Evolutionary conservation across 768 basidiomycete genomes (phyloP), one percentile per base, ranked within the genome.

Genomic region (Rhodotorula diobovata): DNA sequence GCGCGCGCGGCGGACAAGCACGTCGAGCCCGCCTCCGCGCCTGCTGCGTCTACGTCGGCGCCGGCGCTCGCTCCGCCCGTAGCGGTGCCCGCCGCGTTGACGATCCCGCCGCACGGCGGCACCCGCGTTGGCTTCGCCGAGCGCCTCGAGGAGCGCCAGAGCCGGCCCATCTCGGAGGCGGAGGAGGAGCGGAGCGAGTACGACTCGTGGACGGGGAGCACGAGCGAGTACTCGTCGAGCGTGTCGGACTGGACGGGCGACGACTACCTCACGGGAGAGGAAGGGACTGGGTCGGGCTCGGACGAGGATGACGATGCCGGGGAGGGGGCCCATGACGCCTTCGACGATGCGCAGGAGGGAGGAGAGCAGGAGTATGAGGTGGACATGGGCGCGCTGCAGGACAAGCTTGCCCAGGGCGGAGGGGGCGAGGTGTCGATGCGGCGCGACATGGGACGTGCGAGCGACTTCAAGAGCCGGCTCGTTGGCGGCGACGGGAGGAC

Each of bases 381-480:
- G n/a, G 77, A 78, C 46, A 63, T 75, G 30, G 73, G 63, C 54
- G 66, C 71, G 12, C 15, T 67, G 11, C 66, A 70, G 65, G 57
- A 63, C 12, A 51, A 59, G 41, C 58, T 73, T 28, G 62, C 59
- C 20, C 58, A 68, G 51, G 55, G 61, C 34, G 73, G 72, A 32
- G 71, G 66, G 61, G 77, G 53, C 21, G 65, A 48, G 68, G 72
- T 60, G 37, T 62, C 61, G 71, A 77, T 63, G 72, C 63, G 69
- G 66, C 68, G 65, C 5, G 60, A 76, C 41, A n/a, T 32, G 60
- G 67, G 66, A 18, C 48, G 61, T 45, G 67, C 55, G 54, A 71
- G 77, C 41, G 77, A 70, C 32, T 74, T 74, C 58, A 76, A 77
- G 61, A 75, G 79, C 43, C 72, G 74, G 37, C 76, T 82, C 72